Evolutionary conservation across 129 eudicot genomes (phyloP).

Genomic region (Tagetes patula): DNA sequence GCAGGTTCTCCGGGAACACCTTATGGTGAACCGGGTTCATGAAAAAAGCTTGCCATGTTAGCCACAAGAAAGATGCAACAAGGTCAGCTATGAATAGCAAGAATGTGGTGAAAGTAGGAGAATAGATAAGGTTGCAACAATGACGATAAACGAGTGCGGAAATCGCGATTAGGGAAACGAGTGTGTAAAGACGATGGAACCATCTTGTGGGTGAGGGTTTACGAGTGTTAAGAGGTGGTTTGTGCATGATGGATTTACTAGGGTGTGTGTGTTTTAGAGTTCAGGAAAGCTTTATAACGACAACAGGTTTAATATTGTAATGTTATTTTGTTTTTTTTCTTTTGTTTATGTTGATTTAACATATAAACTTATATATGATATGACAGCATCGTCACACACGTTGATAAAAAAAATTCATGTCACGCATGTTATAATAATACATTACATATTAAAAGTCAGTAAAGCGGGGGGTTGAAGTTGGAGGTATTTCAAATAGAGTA

Average conservation of each 20-base stretch:
- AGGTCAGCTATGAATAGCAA: slow-evolving; percentile 49
- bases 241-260: neutral
- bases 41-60: slow-evolving; percentile 50
- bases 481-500: too few relatives aligned
- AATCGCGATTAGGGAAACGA: slow-evolving; percentile 47
- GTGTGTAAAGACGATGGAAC: slow-evolving; percentile 56
- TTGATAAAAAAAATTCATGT: too few relatives aligned
- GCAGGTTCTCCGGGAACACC: slow-evolving; percentile 56
- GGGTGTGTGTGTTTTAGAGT: neutral
- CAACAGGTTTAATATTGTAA: neutral
- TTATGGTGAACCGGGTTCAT: slow-evolving; percentile 52
- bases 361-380: too few relatives aligned
- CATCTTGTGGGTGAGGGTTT: slow-evolving; percentile 36
- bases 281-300: neutral
- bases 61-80: slow-evolving; percentile 62
- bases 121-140: slow-evolving; percentile 25
- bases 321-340: too few relatives aligned
- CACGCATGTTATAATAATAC: too few relatives aligned
- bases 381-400: too few relatives aligned
- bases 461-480: too few relatives aligned
- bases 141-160: slow-evolving; percentile 58
- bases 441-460: too few relatives aligned
- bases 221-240: slow-evolving; percentile 42
- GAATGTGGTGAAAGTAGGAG: slow-evolving; percentile 36
- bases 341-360: too few relatives aligned